phyloP scores from a whole-genome alignment of 2,329 filamentous ascomycete species.

The Pseudogymnoascus sp. region DNA sequence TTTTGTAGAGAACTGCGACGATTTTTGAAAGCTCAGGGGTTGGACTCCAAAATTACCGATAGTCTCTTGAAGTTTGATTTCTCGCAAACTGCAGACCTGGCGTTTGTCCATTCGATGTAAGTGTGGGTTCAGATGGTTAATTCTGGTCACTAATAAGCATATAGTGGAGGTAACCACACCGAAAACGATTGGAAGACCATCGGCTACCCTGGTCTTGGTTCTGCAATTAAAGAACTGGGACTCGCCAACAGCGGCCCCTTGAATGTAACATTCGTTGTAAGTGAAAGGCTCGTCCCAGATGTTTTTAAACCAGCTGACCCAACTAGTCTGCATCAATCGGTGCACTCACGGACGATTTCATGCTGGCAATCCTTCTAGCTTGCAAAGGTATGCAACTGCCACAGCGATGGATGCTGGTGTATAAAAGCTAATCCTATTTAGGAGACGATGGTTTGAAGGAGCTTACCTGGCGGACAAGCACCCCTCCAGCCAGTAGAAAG shows the following conservation, averaged over 20 bases:
- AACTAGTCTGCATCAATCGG: constrained; percentile 72
- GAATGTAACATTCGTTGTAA: constrained; percentile 67
- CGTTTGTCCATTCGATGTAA: constrained; percentile 81
- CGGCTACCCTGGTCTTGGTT: constrained; percentile 69
- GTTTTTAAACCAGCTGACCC: not conserved
- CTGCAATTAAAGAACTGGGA: constrained; percentile 57
- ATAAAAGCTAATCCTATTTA: constrained; percentile 20
- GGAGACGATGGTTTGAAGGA: constrained; percentile 42
- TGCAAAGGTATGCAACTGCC: constrained; percentile 40
- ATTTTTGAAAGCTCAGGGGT: constrained; percentile 61
- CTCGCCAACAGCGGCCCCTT: constrained; percentile 49
- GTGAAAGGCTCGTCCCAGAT: constrained; percentile 22
- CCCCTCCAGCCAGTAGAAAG: constrained; percentile 16
- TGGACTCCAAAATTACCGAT: constrained; percentile 57
- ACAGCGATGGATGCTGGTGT: not conserved
- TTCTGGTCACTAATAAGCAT: constrained; percentile 8
- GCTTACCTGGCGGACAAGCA: constrained; percentile 32
- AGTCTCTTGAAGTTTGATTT: constrained; percentile 81
- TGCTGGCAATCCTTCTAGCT: constrained; percentile 53
- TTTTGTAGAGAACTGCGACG: constrained; percentile 67
- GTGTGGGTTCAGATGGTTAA: constrained; percentile 26
- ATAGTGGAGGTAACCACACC: constrained; percentile 50
- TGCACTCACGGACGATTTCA: constrained; percentile 60
- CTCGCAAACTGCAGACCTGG: constrained; percentile 59
- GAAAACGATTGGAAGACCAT: constrained; percentile 46